phyloP scores from a whole-genome alignment of 495 filamentous ascomycete genomes.

The Aspergillus leporis region DNA sequence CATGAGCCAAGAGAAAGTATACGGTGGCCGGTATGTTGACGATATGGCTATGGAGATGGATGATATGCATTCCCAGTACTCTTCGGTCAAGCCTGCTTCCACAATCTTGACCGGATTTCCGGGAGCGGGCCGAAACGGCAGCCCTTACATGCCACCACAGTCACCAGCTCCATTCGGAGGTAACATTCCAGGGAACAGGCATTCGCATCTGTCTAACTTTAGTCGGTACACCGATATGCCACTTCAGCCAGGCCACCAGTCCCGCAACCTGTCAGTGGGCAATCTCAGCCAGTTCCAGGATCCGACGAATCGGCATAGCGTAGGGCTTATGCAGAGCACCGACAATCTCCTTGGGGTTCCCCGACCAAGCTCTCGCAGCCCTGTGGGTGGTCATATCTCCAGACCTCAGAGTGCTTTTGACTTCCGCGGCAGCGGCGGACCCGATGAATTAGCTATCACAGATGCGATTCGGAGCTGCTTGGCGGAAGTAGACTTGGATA shows the following conservation, averaged over 20 bases:
- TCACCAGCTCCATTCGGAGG: constrained; percentile 69
- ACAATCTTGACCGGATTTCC: constrained; percentile 88
- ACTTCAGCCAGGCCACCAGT: constrained; percentile 37
- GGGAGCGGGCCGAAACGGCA: constrained; percentile 52
- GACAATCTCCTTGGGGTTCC: constrained; percentile 59
- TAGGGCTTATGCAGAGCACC: constrained; percentile 54
- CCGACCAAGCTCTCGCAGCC: constrained; percentile 54
- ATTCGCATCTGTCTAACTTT: constrained; percentile 58
- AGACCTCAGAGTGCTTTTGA: constrained; percentile 67
- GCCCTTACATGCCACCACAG: constrained; percentile 75
- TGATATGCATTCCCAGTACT: constrained; percentile 95
- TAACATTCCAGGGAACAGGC: constrained; percentile 51
- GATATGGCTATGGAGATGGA: constrained; percentile 82
- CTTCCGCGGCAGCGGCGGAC: constrained; percentile 69
- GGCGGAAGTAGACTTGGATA: constrained; percentile 90
- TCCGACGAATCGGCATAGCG: constrained; percentile 45
- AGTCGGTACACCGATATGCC: constrained; percentile 54
- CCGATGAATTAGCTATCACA: constrained; percentile 70
- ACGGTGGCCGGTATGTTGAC: constrained; percentile 60
- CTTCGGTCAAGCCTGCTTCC: constrained; percentile 89
- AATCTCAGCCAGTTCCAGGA: constrained; percentile 59
- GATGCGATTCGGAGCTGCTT: constrained; percentile 82
- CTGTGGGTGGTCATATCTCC: constrained; percentile 47
- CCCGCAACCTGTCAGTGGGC: constrained; percentile 63
- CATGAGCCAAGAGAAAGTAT: constrained; percentile 62